Evolutionary conservation across 2,329 filamentous ascomycete genomes (phyloP), one percentile per base, ranked within the genome.

Genomic region (Diaporthe capsici): DNA sequence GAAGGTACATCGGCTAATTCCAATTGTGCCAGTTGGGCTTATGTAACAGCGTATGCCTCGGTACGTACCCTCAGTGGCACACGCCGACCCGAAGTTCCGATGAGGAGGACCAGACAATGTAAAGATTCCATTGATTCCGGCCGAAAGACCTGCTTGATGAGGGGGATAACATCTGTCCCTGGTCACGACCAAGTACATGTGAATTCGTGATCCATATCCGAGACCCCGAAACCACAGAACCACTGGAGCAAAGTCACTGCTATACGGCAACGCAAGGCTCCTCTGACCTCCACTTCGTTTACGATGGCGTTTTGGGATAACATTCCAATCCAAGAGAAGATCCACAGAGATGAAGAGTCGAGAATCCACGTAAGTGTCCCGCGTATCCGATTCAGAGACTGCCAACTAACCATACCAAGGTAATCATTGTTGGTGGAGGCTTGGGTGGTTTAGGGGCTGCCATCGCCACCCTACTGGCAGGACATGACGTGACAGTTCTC

Each of bases 361-460:
- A 77, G 39, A 22, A 17, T 77, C 3, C 28, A 75, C 65, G 76
- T 77, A 20, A 13, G 73, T 71, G 3, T 15, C 31, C 2, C 20
- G 3, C 6, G 42, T 3, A 4, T 57, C 4, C 0, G 6, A 7
- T 8, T 31, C 25, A 8, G 13, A 34, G 10, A 20, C 28, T n/a
- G 2, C 9, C 49, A 13, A 4, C 49, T 76, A n/a, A 75, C 4
- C 4, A 3, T 13, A 7, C 44, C 4, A 55, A 87, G 83, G 81
- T 90, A 37, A 84, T 90, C 31, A 82, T 91, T 37, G 85, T 90
- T 28, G 90, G 90, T n/a, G 90, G 88, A 13, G 90, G 90, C 8
- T 84, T 91, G 28, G 88, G 88, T 34, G 90, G 90, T 7, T 83
- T 91, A 12, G 88, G 84, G 15, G 86, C 87, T 31, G 86, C 86